Conservation (phyloP, 2,329 filamentous ascomycete genomes). For the Fusarium abutilonis region DNA sequence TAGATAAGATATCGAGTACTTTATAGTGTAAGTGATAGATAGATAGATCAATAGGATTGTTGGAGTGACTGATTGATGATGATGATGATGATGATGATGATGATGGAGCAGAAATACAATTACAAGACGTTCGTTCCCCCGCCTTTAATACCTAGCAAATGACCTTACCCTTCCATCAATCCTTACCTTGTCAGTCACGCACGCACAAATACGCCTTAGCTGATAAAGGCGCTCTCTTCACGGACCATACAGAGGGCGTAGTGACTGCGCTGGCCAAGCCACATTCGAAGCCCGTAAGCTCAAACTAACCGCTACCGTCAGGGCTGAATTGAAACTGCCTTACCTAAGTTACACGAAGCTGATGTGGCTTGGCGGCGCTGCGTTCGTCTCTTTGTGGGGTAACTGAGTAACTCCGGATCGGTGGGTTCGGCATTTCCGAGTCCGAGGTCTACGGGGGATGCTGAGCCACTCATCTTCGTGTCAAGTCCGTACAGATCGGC, state of each 20-base stretch:
- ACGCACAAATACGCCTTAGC: conserved; percentile 35
- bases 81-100: conserved; percentile 16
- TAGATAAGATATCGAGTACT: too few relatives aligned
- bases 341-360: background rate
- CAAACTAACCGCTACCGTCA: conserved; percentile 22
- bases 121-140: conserved; percentile 18
- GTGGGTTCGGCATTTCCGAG: conserved; percentile 7
- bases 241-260: conserved; percentile 29
- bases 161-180: background rate
- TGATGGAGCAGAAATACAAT: background rate
- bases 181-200: conserved; percentile 1
- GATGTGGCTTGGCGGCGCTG: conserved; percentile 21
- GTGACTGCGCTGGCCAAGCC: conserved; percentile 32
- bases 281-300: conserved; percentile 27
- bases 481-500: conserved; percentile 22
- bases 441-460: conserved; percentile 5
- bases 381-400: conserved; percentile 7
- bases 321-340: conserved; percentile 11
- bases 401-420: background rate
- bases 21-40: background rate
- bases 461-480: conserved; percentile 26
- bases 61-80: background rate
- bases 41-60: background rate
- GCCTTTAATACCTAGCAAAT: conserved; percentile 31
- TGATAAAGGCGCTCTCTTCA: conserved; percentile 32